These are phyloP conservation scores for Alternaria infectoria DNA, from an alignment of 2,329 filamentous ascomycete species.

Conservation along the genomic window DNA sequence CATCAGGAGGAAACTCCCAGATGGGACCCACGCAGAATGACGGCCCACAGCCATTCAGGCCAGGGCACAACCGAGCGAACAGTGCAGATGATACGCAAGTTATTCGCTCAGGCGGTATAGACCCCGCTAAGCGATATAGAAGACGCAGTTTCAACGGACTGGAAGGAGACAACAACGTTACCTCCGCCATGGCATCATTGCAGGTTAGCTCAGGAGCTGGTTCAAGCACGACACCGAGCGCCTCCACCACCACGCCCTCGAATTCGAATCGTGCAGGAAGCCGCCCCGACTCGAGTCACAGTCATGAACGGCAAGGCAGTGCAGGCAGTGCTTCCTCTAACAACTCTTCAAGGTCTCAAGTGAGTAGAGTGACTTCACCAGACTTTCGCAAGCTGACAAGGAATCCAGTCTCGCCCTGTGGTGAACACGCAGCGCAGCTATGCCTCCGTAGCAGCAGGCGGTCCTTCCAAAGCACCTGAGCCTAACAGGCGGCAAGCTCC, in stretches of 20 bases:
- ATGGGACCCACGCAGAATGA: conserved; percentile 62
- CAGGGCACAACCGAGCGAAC: conserved; percentile 62
- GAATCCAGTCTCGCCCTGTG: conserved; percentile 32
- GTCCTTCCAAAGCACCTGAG: conserved; percentile 44
- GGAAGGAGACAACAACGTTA: conserved; percentile 43
- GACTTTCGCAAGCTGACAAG: neutral
- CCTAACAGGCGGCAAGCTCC: conserved; percentile 52
- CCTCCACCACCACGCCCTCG: conserved; percentile 31
- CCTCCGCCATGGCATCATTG: conserved; percentile 24
- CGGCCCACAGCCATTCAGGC: conserved; percentile 48
- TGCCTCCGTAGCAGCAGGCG: conserved; percentile 22
- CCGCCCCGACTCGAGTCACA: conserved; percentile 42
- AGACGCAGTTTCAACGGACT: conserved; percentile 81
- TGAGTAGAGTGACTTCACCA: conserved; percentile 22
- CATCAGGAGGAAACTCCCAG: conserved; percentile 48
- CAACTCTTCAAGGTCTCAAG: conserved; percentile 42
- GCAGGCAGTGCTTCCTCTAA: conserved; percentile 46
- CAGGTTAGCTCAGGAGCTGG: conserved; percentile 14
- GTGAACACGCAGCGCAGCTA: conserved; percentile 22
- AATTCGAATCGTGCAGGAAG: conserved; percentile 38
- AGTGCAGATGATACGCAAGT: conserved; percentile 76
- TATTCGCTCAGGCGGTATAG: conserved; percentile 62
- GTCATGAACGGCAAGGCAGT: conserved; percentile 48
- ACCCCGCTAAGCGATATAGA: conserved; percentile 77
- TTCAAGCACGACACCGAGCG: conserved; percentile 18